These are phyloP conservation scores for Parasarocladium wereldwijsianum DNA, from an alignment of 2,329 filamentous ascomycete genomes.

Conservation along the genomic window DNA sequence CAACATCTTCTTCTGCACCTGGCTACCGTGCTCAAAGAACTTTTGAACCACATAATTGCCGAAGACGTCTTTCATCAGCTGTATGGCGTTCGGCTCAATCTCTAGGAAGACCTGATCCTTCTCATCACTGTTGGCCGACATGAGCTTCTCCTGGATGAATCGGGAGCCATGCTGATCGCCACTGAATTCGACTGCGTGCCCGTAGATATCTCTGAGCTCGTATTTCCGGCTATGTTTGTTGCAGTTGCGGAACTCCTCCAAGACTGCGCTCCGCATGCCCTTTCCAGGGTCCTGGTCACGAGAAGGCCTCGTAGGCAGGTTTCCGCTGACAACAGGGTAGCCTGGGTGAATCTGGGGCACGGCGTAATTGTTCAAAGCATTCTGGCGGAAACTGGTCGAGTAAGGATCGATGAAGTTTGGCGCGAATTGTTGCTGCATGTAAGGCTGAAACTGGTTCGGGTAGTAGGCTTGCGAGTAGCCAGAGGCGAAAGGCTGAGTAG, in stretches of 20 bases:
- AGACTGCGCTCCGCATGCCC: conserved; percentile 51
- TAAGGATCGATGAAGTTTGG: conserved; percentile 22
- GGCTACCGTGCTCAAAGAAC: conserved; percentile 90
- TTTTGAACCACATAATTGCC: conserved; percentile 99
- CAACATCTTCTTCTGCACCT: conserved; percentile 78
- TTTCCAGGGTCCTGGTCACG: conserved; percentile 44
- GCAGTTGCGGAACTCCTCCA: conserved; percentile 69
- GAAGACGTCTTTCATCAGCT: conserved; percentile 91
- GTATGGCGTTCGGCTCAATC: conserved; percentile 68
- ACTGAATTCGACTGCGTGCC: conserved; percentile 82
- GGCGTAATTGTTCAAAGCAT: conserved; percentile 16
- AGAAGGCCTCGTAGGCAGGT: conserved; percentile 19
- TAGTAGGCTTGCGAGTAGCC: conserved; percentile 17
- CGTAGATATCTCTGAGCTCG: conserved; percentile 80
- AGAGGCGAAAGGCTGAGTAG: conserved; percentile 16
- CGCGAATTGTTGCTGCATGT: conserved; percentile 19
- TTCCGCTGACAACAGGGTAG: conserved; percentile 11
- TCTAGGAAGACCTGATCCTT: conserved; percentile 85
- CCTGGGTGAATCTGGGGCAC: conserved; percentile 18
- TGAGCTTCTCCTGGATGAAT: conserved; percentile 87
- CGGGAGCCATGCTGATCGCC: conserved; percentile 92
- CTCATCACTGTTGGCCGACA: conserved; percentile 87
- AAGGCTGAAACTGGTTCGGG: conserved; percentile 13
- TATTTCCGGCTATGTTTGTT: conserved; percentile 59
- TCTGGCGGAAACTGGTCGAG: conserved; percentile 14